Conservation (phyloP, 768 basidiomycete genomes). For the Suillus alpinus region DNA sequence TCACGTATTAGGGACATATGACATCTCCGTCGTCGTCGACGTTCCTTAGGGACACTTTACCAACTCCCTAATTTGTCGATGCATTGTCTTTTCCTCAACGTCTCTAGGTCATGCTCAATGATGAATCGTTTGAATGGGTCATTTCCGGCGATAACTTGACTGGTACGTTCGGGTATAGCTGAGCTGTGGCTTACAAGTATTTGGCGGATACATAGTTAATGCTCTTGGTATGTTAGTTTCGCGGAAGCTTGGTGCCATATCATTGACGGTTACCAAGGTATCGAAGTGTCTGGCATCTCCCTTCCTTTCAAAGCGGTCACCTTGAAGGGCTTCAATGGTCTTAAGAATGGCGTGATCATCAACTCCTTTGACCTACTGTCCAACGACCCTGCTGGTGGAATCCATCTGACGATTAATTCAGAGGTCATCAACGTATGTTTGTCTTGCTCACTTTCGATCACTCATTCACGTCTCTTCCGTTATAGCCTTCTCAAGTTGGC, state of each 20-base stretch:
- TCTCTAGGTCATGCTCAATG: constrained; percentile 50
- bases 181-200: constrained; percentile 6
- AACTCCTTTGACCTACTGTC: constrained; percentile 67
- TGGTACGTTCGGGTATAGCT: constrained; percentile 33
- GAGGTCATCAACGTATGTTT: constrained; percentile 54
- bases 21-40: no score
- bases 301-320: constrained; percentile 57
- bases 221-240: constrained; percentile 46
- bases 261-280: constrained; percentile 36
- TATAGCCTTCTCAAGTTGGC: constrained; percentile 72
- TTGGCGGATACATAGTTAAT: constrained; percentile 37
- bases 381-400: constrained; percentile 70
- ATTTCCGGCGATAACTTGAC: constrained; percentile 65
- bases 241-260: neutral
- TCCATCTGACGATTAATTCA: constrained; percentile 63
- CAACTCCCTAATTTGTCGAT: no score
- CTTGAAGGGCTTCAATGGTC: constrained; percentile 68
- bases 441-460: neutral
- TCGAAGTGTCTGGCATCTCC: constrained; percentile 53
- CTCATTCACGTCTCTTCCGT: constrained; percentile 8
- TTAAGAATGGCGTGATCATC: constrained; percentile 61
- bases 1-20: no score
- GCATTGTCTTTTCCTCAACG: neutral
- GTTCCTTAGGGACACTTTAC: no score
- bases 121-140: constrained; percentile 67